Evolutionary conservation across 352 stramenopile species (phyloP).

Genomic region (Globisporangium solare): DNA sequence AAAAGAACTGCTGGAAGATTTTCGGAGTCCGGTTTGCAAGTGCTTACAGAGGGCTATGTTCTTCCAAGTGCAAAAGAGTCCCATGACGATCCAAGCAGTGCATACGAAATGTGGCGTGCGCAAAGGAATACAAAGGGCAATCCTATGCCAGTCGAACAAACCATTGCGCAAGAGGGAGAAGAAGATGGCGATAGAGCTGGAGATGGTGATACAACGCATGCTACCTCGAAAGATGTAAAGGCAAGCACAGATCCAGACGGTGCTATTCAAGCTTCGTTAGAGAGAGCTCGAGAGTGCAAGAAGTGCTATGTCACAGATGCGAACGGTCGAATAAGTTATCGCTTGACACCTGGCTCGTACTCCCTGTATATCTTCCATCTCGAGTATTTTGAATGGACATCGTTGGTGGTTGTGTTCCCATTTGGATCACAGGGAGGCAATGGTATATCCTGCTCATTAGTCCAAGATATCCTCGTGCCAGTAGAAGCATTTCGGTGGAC

Average conservation of each 20-base stretch:
- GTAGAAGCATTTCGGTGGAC: constrained; percentile 59
- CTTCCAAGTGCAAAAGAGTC: background rate
- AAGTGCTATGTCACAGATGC: constrained; percentile 34
- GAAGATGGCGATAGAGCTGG: background rate
- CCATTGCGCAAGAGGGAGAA: background rate
- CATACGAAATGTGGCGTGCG: constrained; percentile 21
- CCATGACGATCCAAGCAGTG: background rate
- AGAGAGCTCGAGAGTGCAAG: constrained; percentile 7
- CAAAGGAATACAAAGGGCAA: constrained; percentile 3
- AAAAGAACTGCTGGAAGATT: constrained; percentile 37
- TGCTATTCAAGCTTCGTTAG: constrained; percentile 5
- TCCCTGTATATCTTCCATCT: constrained; percentile 65
- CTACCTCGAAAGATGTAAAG: background rate
- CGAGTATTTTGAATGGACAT: constrained; percentile 76
- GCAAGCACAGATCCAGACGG: background rate
- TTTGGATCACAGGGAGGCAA: constrained; percentile 32
- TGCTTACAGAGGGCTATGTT: constrained; percentile 14
- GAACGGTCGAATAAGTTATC: constrained; percentile 30
- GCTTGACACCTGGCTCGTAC: constrained; percentile 52
- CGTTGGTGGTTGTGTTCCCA: constrained; percentile 47
- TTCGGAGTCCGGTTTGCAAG: constrained; percentile 22
- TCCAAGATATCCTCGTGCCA: constrained; percentile 52
- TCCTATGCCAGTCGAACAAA: background rate
- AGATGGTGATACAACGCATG: background rate
- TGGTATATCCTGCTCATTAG: constrained; percentile 17